Base-by-base conservation (phyloP, 257 asterid species). In the Primulina huaijiensis region DNA sequence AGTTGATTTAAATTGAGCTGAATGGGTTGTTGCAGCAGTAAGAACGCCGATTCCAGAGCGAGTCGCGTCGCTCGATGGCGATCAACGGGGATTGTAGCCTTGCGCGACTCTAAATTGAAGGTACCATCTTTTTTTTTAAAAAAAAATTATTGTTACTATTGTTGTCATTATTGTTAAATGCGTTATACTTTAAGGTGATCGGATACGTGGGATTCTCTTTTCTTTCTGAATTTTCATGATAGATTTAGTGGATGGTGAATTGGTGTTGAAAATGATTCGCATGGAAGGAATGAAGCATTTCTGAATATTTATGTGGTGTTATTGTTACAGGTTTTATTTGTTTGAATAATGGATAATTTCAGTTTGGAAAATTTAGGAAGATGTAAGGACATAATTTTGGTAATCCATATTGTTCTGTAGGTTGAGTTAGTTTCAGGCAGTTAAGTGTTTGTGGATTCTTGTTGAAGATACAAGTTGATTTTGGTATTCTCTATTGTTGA, bases 21-120 rank as follows among this genome's bases (percentile, higher is more conserved):
- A 38, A 70, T 93, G 97, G 99, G 99, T 60, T 93, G 99, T 73
- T 65, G 80, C 79, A 87, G 79, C 59, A 87, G 97, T 85, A 87
- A 90, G 81, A 65, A 55, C 67, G 82, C 67, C 46, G 95, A 93
- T 74, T 89, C 96, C 52, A 82, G 78, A 66, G 92, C 88, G 7
- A 83, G 66, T 80, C 89, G 96, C 73, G 63, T 77, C 77, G 82
- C 87, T 50, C 89, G 99, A 40, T 90, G 99, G 99, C 92, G 97
- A 73, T 87, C 99, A 72, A 93, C 99, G 46, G 99, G 99, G 69
- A 93, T 93, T 52, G 97, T 93, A 25, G 94, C 96, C 62, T 71
- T 90, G 85, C 95, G 99, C 27, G 97, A 93, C 76, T 83, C 96
- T 78, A 93, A 89, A 77, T 82, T 93, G 80, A 93, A 93, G 96